Percentiles rank a stretch among this genome's conserved stretches.
Evolutionary conservation across 805 yeast genomes (phyloP).

Genomic region (Saturnispora saitoi): DNA sequence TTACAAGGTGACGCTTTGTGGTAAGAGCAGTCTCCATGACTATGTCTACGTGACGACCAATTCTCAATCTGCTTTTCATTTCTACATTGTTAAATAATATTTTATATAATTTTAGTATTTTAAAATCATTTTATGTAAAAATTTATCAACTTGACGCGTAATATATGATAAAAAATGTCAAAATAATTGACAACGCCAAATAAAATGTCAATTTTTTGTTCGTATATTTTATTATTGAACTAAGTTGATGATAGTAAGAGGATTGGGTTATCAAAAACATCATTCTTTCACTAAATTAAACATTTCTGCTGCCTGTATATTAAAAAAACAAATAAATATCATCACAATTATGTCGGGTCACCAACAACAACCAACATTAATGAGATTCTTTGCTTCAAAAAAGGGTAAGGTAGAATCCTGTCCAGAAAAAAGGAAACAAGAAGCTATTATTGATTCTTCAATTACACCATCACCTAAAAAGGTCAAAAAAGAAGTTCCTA

Average conservation of each 20-base stretch:
- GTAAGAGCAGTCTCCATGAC: constrained; percentile 9
- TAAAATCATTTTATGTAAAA: neutral
- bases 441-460: neutral
- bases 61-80: constrained; percentile 3
- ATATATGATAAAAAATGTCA: neutral
- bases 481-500: neutral
- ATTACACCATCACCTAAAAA: neutral
- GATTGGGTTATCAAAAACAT: neutral
- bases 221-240: neutral
- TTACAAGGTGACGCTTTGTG: constrained; percentile 9
- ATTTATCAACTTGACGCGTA: neutral
- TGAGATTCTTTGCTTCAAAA: constrained; percentile 13
- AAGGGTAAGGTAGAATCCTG: neutral
- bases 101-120: constrained; percentile 1
- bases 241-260: neutral
- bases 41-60: neutral
- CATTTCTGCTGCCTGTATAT: neutral
- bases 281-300: neutral
- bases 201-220: neutral
- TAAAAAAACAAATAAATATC: neutral
- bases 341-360: neutral
- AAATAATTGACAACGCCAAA: neutral
- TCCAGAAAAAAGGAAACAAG: neutral
- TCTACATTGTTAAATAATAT: neutral
- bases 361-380: constrained; percentile 10